Base-by-base conservation (phyloP, 2,329 filamentous ascomycete genomes). In the Cordyceps cicadae region DNA sequence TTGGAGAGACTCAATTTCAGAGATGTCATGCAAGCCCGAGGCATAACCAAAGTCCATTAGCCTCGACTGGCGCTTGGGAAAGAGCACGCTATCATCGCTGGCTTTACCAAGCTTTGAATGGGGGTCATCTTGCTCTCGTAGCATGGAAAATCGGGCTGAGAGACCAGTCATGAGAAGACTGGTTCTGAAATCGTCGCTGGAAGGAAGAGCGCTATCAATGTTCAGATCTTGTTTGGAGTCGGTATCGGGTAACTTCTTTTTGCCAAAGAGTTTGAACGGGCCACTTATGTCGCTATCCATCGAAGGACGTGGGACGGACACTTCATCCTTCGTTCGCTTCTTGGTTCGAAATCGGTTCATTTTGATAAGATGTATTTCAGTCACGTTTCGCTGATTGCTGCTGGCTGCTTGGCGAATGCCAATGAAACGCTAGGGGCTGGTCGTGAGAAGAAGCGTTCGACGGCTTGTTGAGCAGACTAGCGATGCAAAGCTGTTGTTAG, bases 151-250 rank as follows among this genome's bases (percentile, higher is more conserved):
- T 7, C 94, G 87, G 14, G 92, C 91, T 0, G 93, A 97, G 5
- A 99, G 81, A 48, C 92, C 93, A 0, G 91, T 92, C 93, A 99
- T 96, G 64, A 99, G 80, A 62, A 99, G 77, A 78, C 94, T 97
- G 3, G 94, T 99, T 61, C 94, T 86, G 74, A 99, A 97, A 70
- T 97, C 88, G 73, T 97, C 91, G 52, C 79, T 87, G 0, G 92
- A 81, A 1, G 94, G 94, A 2, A 99, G 78, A 0, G 86, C 92
- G 14, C 79, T 78, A 3, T 85, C 73, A 14, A 97, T 77, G 68
- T 97, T 88, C 52, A 97, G 74, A 63, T 90, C 82, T 62, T 77
- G 79, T 70, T 87, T 88, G 51, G 77, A 75, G 66, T 86, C 83
- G 51, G 80, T 80, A 21, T 81, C 81, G 11, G 74, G 76, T 0